phyloP scores from a whole-genome alignment of 495 filamentous ascomycete species.

The Aspergillus coremiiformis region DNA sequence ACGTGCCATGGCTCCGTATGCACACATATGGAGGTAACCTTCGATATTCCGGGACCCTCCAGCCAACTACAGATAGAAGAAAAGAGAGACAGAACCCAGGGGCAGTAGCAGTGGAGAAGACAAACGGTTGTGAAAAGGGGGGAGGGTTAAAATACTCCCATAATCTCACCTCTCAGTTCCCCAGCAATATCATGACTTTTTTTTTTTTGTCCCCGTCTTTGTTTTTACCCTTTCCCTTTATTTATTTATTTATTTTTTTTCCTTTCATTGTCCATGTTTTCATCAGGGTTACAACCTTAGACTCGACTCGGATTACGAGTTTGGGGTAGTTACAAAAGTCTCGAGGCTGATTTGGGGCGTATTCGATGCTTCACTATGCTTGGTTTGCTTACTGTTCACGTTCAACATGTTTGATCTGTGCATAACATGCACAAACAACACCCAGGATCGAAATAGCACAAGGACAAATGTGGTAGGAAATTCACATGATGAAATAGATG shows the following conservation, averaged over 20 bases:
- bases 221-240: slow-evolving; percentile 10
- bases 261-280: slow-evolving; percentile 2
- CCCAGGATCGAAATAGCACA: slow-evolving; percentile 7
- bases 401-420: slow-evolving; percentile 13
- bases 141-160: not conserved
- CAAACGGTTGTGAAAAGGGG: not conserved
- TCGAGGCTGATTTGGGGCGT: slow-evolving; percentile 15
- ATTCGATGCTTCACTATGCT: slow-evolving; percentile 9
- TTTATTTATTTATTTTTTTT: slow-evolving; percentile 3
- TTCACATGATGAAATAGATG: slow-evolving; percentile 20
- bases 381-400: slow-evolving; percentile 8
- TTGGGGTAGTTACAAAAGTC: slow-evolving; percentile 18
- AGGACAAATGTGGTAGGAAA: slow-evolving; percentile 8
- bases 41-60: not conserved
- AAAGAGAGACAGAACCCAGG: not conserved
- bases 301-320: slow-evolving; percentile 8
- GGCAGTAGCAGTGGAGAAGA: not conserved
- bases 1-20: slow-evolving; percentile 4
- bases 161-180: slow-evolving; percentile 17
- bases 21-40: not conserved
- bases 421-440: slow-evolving; percentile 8
- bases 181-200: slow-evolving; percentile 11
- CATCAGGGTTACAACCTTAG: slow-evolving; percentile 6
- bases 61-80: not conserved
- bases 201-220: slow-evolving; percentile 19